phyloP scores from a whole-genome alignment of 1,284 basidiomycete genomes.

The Ceratobasidium sp. region DNA sequence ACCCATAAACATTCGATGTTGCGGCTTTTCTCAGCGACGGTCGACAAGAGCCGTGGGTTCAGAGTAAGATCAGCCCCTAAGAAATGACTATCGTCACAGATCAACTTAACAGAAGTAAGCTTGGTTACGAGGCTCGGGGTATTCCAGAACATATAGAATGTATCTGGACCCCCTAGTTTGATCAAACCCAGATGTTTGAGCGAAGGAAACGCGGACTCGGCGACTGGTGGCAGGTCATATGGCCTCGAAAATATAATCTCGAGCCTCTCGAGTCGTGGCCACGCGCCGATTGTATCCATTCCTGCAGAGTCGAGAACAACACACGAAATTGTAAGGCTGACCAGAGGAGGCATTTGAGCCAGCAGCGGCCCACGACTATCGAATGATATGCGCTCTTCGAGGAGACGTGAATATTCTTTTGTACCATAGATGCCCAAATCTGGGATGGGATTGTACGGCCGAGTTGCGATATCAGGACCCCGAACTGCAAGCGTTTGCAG shows the following conservation, averaged over 20 bases:
- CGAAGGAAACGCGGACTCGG: neutral
- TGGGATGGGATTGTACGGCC: neutral
- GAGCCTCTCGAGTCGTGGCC: neutral
- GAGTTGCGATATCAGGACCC: neutral
- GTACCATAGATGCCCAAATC: neutral
- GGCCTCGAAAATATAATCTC: neutral
- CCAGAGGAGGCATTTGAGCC: neutral
- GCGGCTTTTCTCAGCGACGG: neutral
- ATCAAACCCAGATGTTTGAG: neutral
- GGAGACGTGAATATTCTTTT: no score
- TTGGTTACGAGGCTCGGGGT: neutral
- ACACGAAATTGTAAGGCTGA: neutral
- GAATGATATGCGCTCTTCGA: neutral
- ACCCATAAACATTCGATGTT: neutral
- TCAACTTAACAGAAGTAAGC: neutral
- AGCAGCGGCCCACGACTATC: neutral
- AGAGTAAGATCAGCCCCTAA: no score
- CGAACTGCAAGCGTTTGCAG: neutral
- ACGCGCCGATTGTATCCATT: neutral
- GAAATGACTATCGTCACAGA: no score
- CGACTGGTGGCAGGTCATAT: neutral
- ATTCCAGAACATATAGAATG: neutral
- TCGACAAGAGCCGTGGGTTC: no score
- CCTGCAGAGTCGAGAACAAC: neutral
- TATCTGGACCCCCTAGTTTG: neutral